Percentiles rank a stretch among this genome's conserved stretches.
Conservation (phyloP, 345 rosid genomes). For the Atalantia buxifolia region DNA sequence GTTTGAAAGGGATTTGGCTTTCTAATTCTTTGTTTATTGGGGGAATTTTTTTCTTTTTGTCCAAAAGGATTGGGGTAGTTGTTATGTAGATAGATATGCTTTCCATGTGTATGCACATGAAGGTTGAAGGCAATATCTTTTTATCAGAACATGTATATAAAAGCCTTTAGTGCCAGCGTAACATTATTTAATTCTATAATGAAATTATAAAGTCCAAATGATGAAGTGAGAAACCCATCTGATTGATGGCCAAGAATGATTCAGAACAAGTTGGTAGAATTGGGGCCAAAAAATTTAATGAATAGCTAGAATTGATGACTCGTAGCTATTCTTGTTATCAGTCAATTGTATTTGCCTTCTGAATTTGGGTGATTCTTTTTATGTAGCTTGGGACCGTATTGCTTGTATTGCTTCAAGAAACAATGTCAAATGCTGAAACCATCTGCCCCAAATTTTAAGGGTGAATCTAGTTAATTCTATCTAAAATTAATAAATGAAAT, state of each 20-base stretch:
- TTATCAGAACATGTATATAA: background rate
- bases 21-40: background rate
- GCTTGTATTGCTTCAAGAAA: too few species aligned
- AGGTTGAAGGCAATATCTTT: background rate
- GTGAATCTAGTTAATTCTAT: too few species aligned
- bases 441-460: too few species aligned
- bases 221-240: background rate
- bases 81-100: background rate
- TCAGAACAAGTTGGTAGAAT: background rate
- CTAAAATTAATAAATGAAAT: too few species aligned
- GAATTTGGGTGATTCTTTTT: background rate
- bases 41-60: background rate
- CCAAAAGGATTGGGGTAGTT: too few species aligned
- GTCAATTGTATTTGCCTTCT: background rate
- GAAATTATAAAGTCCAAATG: background rate
- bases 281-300: background rate
- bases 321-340: background rate
- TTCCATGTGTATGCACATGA: slow-evolving; percentile 1
- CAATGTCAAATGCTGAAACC: background rate
- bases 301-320: background rate
- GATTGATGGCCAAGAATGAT: background rate
- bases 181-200: too few species aligned
- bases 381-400: background rate
- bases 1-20: background rate
- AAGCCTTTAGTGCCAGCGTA: too few species aligned